Conservation (phyloP, 2,329 filamentous ascomycete genomes). For the Simplicillium sp. region DNA sequence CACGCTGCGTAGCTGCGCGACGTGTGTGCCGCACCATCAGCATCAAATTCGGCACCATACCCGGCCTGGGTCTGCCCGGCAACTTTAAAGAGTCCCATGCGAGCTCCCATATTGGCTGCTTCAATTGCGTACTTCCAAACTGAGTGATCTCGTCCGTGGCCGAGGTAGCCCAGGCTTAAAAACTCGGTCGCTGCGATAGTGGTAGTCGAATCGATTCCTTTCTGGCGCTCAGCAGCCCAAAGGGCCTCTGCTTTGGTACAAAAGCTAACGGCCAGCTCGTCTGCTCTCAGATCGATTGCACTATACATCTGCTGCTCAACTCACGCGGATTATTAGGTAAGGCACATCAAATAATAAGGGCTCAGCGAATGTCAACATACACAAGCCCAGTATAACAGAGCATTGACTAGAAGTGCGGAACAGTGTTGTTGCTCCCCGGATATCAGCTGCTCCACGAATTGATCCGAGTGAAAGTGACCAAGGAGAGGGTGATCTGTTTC, state of each 20-base stretch:
- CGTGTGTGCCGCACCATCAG: slow-evolving; percentile 1
- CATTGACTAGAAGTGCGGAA: slow-evolving; percentile 22
- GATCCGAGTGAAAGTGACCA: slow-evolving; percentile 21
- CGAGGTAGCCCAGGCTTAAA: slow-evolving; percentile 23
- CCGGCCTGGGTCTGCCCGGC: slow-evolving; percentile 2
- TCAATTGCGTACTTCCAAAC: slow-evolving; percentile 18
- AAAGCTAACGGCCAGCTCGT: slow-evolving; percentile 11
- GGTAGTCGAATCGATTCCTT: slow-evolving; percentile 10
- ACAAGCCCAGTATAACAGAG: slow-evolving; percentile 23
- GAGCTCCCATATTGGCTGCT: slow-evolving; percentile 18
- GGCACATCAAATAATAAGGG: background rate
- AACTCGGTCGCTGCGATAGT: slow-evolving; percentile 21
- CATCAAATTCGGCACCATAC: background rate
- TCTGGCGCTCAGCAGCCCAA: slow-evolving; percentile 12
- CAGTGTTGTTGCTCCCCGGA: slow-evolving; percentile 15
- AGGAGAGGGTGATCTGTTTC: slow-evolving; percentile 27
- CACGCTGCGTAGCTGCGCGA: slow-evolving; percentile 15
- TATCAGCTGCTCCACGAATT: slow-evolving; percentile 23
- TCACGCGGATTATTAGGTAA: background rate
- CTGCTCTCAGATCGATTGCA: slow-evolving; percentile 15
- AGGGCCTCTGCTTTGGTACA: slow-evolving; percentile 16
- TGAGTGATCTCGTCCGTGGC: slow-evolving; percentile 23
- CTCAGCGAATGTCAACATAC: slow-evolving; percentile 16
- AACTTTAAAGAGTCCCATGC: slow-evolving; percentile 19
- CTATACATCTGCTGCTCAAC: slow-evolving; percentile 25